phyloP scores from a whole-genome alignment of 805 yeast species.

The Pichia pseudocactophila region DNA sequence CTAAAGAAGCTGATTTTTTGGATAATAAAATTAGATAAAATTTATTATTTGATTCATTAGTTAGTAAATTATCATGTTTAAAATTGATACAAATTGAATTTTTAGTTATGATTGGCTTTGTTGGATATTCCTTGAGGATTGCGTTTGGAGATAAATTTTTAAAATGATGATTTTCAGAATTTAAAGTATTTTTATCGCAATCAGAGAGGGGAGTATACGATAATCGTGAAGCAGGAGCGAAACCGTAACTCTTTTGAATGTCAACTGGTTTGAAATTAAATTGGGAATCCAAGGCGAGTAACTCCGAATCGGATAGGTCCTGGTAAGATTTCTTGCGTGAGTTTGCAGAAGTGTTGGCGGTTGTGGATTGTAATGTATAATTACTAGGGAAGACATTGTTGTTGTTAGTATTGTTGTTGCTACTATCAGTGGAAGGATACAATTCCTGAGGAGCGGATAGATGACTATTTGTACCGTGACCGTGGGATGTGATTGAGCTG shows the following conservation, averaged over 20 bases:
- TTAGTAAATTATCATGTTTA: slow-evolving; percentile 31
- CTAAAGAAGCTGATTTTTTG: slow-evolving; percentile 66
- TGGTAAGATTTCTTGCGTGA: slow-evolving; percentile 36
- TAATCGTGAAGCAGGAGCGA: slow-evolving; percentile 9
- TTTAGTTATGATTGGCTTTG: slow-evolving; percentile 25
- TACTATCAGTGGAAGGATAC: too few relatives aligned
- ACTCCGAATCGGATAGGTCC: slow-evolving; percentile 46
- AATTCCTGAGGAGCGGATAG: too few relatives aligned
- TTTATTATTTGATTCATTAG: slow-evolving; percentile 14
- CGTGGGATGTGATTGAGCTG: too few relatives aligned
- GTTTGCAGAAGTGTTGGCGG: slow-evolving; percentile 6
- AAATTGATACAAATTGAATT: slow-evolving; percentile 33
- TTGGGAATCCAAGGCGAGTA: slow-evolving; percentile 46
- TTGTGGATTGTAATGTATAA: slow-evolving; percentile 12
- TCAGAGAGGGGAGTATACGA: slow-evolving; percentile 10
- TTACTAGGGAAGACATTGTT: slow-evolving; percentile 1
- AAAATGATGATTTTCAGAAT: slow-evolving; percentile 8
- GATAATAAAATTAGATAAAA: slow-evolving; percentile 44
- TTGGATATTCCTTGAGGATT: slow-evolving; percentile 26
- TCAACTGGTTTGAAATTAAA: slow-evolving; percentile 33
- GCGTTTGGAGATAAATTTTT: slow-evolving; percentile 7
- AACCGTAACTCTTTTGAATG: slow-evolving; percentile 24
- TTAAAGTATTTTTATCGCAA: slow-evolving; percentile 11
- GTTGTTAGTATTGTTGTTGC: background rate
- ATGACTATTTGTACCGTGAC: too few relatives aligned